phyloP scores from a whole-genome alignment of 148 eudicot species.

The Selenicereus undatus region DNA sequence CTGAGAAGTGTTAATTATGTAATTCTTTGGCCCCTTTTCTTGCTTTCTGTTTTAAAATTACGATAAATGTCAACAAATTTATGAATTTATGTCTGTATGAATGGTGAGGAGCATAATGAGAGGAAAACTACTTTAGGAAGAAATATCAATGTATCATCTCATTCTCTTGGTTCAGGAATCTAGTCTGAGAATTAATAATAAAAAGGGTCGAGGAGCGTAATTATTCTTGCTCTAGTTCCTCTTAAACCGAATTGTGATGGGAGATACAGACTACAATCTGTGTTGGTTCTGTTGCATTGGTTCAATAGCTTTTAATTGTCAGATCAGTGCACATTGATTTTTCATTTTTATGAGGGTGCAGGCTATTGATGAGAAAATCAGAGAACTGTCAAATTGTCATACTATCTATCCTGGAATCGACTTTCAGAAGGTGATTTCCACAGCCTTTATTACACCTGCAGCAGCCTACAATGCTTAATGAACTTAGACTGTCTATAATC shows the following conservation, averaged over 20 bases:
- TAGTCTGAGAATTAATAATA: background rate
- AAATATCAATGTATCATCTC: too few relatives aligned
- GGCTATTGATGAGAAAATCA: constrained; percentile 97
- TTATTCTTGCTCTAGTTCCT: background rate
- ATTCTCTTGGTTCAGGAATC: constrained; percentile 5
- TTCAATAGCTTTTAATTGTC: constrained; percentile 5
- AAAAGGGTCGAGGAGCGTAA: too few relatives aligned
- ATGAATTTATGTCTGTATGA: background rate
- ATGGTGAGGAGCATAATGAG: background rate
- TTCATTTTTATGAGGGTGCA: constrained; percentile 28
- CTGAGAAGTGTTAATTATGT: background rate
- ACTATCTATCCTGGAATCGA: constrained; percentile 70
- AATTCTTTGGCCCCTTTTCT: constrained; percentile 1
- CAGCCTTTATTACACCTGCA: background rate
- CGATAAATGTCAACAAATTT: background rate
- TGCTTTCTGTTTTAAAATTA: background rate
- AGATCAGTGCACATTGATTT: background rate
- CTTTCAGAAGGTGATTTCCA: constrained; percentile 69
- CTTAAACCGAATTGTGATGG: background rate
- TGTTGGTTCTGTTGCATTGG: background rate
- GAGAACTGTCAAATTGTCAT: constrained; percentile 91
- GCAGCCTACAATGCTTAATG: background rate
- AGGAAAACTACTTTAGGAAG: background rate
- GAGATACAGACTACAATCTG: background rate
- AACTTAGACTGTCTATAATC: background rate